Percentiles rank a stretch among this genome's conserved stretches.
These are phyloP conservation scores for Trichoderma semiorbis DNA, from an alignment of 2,329 filamentous ascomycete genomes.

Conservation along the genomic window DNA sequence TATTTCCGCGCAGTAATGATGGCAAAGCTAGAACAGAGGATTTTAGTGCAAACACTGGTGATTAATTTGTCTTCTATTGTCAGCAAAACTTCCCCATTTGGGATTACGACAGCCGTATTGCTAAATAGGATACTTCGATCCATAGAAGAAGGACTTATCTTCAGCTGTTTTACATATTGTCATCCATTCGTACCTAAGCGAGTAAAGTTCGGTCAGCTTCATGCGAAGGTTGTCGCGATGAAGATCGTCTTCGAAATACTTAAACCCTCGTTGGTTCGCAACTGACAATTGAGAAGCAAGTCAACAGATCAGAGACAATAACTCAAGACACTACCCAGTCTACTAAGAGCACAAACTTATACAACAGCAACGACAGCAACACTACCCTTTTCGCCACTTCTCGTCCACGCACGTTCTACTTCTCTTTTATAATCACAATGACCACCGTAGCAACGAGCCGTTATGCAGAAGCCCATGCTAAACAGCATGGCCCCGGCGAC, in stretches of 20 bases:
- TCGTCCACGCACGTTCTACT: background rate
- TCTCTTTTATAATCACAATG: background rate
- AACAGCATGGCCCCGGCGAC: conserved; percentile 35
- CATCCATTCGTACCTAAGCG: background rate
- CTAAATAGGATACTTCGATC: background rate
- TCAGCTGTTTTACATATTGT: background rate
- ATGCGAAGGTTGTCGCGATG: background rate
- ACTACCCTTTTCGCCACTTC: background rate
- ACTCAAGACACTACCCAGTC: background rate
- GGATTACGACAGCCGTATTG: background rate
- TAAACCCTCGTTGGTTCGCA: background rate
- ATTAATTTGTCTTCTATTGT: background rate
- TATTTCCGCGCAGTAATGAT: background rate
- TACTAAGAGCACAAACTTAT: background rate
- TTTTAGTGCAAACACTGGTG: background rate
- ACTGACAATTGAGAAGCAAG: background rate
- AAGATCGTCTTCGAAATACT: background rate
- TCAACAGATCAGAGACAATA: background rate
- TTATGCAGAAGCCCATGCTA: conserved; percentile 34
- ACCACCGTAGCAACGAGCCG: background rate
- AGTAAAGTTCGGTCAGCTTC: background rate
- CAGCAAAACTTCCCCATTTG: background rate
- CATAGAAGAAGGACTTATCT: too few relatives aligned
- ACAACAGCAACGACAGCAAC: background rate
- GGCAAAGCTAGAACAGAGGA: background rate